Base-by-base conservation (phyloP, 1,284 basidiomycete species). In the Ustilago sp. region DNA sequence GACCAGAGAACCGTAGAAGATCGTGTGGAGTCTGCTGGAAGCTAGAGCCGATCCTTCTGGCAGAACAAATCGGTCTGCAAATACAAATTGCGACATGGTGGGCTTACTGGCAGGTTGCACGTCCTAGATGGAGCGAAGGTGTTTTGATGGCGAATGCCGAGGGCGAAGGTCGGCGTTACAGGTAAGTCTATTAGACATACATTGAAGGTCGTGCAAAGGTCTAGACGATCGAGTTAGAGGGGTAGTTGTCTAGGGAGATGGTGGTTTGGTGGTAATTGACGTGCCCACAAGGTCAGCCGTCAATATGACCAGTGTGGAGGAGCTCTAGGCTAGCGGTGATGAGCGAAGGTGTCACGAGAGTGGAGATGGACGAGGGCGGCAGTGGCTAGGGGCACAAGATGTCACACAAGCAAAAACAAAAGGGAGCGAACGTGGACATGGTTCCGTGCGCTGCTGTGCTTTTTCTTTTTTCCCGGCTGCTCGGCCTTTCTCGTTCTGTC, bases 1-100 rank as follows among this genome's bases (percentile, higher is more conserved):
- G 28, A 80, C 32, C 56, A 83, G 73, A 3, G 77, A 84, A 28
- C 59, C 68, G 51, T 69, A 66, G 35, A 82, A 82, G 41, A 77
- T 59, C 39, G 51, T 60, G 52, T 74, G 75, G 5, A 77, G 75
- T 31, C 70, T 43, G 0, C 60, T 48, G 19, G 66, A 69, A 8
- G 63, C 48, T 31, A 77, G 55, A 12, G 75, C 60, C 15, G 70
- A 77, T 2, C 52, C 56, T 31, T 59, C 63, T 8, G 74, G 69
- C 50, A 77, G 39, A 36, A 73, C 63, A 50, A 73, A 77, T 38
- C 69, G 62, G 34, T 77, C 74, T 35, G 69, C 69, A 54, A 72
- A 72, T 35, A 73, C 66, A 38, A 77, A 77, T n/a, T 71, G 61
- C 17, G 68, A 43, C 74, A 72, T 72, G 43, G 32, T 63, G 45